These are phyloP conservation scores for Phytopythium vexans DNA, from an alignment of 352 stramenopile genomes.

Conservation along the genomic window DNA sequence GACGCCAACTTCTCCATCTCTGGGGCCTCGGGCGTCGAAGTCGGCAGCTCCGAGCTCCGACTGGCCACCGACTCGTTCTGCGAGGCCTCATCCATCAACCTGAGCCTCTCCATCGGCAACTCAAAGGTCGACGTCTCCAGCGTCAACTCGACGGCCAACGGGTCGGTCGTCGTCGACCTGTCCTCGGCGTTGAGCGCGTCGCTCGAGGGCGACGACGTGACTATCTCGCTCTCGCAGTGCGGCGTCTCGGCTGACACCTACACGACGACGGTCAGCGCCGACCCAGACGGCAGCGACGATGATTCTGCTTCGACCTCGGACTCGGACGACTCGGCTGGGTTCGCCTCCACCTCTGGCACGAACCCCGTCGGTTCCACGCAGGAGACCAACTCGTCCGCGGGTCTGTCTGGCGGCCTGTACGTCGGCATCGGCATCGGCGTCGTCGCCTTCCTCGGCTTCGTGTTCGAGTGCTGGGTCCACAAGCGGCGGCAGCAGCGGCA, in stretches of 20 bases:
- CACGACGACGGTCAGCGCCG: constrained; percentile 12
- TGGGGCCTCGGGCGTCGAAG: constrained; percentile 23
- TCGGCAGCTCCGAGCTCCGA: constrained; percentile 30
- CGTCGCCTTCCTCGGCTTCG: constrained; percentile 59
- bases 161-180: constrained; percentile 37
- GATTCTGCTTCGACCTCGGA: constrained; percentile 11
- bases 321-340: neutral
- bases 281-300: constrained; percentile 5
- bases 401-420: constrained; percentile 67
- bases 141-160: constrained; percentile 37
- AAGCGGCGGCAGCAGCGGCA: constrained; percentile 45
- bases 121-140: constrained; percentile 23
- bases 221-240: constrained; percentile 50
- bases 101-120: constrained; percentile 28
- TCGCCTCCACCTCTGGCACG: constrained; percentile 11
- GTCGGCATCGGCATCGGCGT: constrained; percentile 68
- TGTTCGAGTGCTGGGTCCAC: constrained; percentile 71
- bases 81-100: constrained; percentile 18
- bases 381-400: constrained; percentile 36
- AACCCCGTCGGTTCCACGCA: constrained; percentile 16
- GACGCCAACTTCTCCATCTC: constrained; percentile 39
- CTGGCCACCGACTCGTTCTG: constrained; percentile 46
- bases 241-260: constrained; percentile 21
- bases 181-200: constrained; percentile 25
- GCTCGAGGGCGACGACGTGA: constrained; percentile 24